phyloP scores from a whole-genome alignment of 140 eudicot species.

The Flaveria floridana region DNA sequence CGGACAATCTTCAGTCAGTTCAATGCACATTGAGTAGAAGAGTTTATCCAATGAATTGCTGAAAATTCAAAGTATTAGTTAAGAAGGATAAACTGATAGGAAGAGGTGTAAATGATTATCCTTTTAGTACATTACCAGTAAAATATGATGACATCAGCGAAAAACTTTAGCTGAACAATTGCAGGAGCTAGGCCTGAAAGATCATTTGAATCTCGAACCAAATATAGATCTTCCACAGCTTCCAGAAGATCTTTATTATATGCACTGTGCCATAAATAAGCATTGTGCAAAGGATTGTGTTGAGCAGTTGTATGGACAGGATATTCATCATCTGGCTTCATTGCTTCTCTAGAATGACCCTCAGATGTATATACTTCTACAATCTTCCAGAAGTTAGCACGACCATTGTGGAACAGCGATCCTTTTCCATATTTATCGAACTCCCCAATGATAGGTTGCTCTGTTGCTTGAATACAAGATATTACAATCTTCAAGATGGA shows the following conservation, averaged over 20 bases:
- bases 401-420: conserved; percentile 45
- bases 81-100: conserved; percentile 17
- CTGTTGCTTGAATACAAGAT: conserved; percentile 63
- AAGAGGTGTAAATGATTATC: conserved; percentile 2
- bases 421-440: conserved; percentile 44
- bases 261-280: conserved; percentile 69
- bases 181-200: conserved; percentile 51
- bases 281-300: conserved; percentile 47
- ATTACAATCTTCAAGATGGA: conserved; percentile 60
- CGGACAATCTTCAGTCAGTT: conserved; percentile 39
- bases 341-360: conserved; percentile 31
- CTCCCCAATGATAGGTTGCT: conserved; percentile 27
- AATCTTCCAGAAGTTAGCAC: conserved; percentile 47
- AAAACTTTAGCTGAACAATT: conserved; percentile 59
- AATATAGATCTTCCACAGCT: conserved; percentile 51
- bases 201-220: conserved; percentile 41
- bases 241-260: conserved; percentile 51
- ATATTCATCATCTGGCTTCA: conserved; percentile 30
- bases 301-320: conserved; percentile 22
- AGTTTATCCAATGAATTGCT: conserved; percentile 73
- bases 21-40: conserved; percentile 53
- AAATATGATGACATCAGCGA: conserved; percentile 67
- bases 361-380: conserved; percentile 36
- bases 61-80: conserved; percentile 32
- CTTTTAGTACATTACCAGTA: conserved; percentile 56